Evolutionary conservation across 305 asterid genomes (phyloP).

Genomic region (Striga hermonthica): DNA sequence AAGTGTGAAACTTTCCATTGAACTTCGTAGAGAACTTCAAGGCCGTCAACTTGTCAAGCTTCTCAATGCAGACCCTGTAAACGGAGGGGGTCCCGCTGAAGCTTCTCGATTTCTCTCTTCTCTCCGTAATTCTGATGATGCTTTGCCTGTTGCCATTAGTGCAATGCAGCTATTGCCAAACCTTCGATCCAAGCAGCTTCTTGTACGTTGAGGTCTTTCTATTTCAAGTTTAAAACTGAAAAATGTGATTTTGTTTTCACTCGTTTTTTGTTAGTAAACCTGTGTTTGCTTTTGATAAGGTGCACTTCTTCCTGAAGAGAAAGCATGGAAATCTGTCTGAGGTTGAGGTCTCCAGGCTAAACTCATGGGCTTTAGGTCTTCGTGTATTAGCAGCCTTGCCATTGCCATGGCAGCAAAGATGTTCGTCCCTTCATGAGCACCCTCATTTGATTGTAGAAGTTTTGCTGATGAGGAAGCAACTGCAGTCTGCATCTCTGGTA

Average conservation of each 20-base stretch:
- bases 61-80: constrained; percentile 92
- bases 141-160: constrained; percentile 97
- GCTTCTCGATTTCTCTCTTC: constrained; percentile 98
- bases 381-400: constrained; percentile 95
- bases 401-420: constrained; percentile 97
- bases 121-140: constrained; percentile 87
- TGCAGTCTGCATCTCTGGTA: constrained; percentile 97
- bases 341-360: constrained; percentile 84
- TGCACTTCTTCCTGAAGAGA: constrained; percentile 96
- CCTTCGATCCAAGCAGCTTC: constrained; percentile 96
- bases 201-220: constrained; percentile 54
- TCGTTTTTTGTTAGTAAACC: constrained; percentile 33
- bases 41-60: constrained; percentile 99
- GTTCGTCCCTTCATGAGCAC: constrained; percentile 94
- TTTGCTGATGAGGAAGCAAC: constrained; percentile 95
- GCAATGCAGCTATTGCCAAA: constrained; percentile 99
- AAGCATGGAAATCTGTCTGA: constrained; percentile 86
- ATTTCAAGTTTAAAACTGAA: constrained; percentile 32
- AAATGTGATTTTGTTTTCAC: constrained; percentile 22
- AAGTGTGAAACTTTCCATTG: constrained; percentile 90
- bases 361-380: constrained; percentile 98
- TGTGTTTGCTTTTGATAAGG: constrained; percentile 51
- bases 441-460: constrained; percentile 96
- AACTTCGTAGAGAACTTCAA: constrained; percentile 93
- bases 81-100: constrained; percentile 99